Evolutionary conservation across 306 rosid species (phyloP).

Genomic region (Albizia julibrissin): DNA sequence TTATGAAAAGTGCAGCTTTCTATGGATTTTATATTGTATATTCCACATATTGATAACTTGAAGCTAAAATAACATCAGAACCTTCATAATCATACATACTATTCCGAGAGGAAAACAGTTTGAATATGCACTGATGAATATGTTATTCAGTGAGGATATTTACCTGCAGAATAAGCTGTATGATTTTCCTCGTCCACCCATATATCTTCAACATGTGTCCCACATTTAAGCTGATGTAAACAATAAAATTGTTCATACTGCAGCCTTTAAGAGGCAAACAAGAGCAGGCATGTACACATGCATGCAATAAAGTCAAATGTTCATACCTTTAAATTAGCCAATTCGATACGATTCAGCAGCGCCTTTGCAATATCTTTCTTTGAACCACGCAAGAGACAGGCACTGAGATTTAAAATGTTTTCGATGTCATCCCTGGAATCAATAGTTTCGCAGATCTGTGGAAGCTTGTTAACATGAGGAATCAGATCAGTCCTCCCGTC

Average conservation of each 20-base stretch:
- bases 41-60: background rate
- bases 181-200: slow-evolving; percentile 49
- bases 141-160: background rate
- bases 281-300: slow-evolving; percentile 7
- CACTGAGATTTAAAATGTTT: slow-evolving; percentile 60
- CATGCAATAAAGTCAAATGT: slow-evolving; percentile 23
- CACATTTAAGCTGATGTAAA: slow-evolving; percentile 63
- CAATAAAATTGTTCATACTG: slow-evolving; percentile 45
- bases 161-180: slow-evolving; percentile 49
- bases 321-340: slow-evolving; percentile 65
- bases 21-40: background rate
- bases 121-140: background rate
- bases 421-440: slow-evolving; percentile 56
- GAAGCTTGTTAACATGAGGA: slow-evolving; percentile 53
- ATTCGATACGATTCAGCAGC: slow-evolving; percentile 51
- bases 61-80: slow-evolving; percentile 2
- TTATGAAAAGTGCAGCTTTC: background rate
- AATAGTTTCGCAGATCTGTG: slow-evolving; percentile 51
- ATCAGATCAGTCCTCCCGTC: slow-evolving; percentile 74
- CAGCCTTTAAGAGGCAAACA: slow-evolving; percentile 21
- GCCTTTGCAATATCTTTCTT: slow-evolving; percentile 49
- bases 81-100: slow-evolving; percentile 13
- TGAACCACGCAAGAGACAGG: slow-evolving; percentile 76
- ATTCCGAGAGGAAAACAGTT: slow-evolving; percentile 16
- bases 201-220: slow-evolving; percentile 53